Percentiles rank a stretch among this genome's conserved stretches.
phyloP scores from a whole-genome alignment of 768 basidiomycete genomes.

The Rhodosporidiobolus sp. region DNA sequence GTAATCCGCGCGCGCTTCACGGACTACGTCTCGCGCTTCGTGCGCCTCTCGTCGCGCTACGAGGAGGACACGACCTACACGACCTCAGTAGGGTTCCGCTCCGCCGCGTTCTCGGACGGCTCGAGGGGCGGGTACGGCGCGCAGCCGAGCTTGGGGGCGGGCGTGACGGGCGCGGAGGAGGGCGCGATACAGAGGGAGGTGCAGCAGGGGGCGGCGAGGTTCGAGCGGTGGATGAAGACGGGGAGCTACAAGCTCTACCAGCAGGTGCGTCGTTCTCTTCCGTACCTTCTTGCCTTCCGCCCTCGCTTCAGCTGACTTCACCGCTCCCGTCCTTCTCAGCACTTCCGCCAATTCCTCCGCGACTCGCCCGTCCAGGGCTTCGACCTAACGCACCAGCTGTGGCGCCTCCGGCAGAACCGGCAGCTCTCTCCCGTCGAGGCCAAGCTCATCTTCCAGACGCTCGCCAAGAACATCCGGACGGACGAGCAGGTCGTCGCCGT shows the following conservation, averaged over 20 bases:
- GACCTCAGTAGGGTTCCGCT: conserved; percentile 72
- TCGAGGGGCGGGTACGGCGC: not conserved
- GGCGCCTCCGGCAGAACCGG: conserved; percentile 70
- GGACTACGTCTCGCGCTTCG: conserved; percentile 82
- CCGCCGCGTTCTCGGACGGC: conserved; percentile 51
- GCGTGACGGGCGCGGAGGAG: conserved; percentile 75
- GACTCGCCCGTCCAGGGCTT: conserved; percentile 68
- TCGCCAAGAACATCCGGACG: conserved; percentile 67
- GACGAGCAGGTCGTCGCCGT: conserved; percentile 93
- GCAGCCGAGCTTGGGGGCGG: conserved; percentile 62
- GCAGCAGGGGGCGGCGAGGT: conserved; percentile 69
- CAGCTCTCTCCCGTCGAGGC: conserved; percentile 70
- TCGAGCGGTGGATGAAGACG: conserved; percentile 89
- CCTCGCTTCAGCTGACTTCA: not conserved
- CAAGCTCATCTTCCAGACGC: conserved; percentile 66
- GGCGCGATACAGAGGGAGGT: conserved; percentile 63
- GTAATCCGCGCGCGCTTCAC: conserved; percentile 82
- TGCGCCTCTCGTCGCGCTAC: conserved; percentile 81
- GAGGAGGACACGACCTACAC: conserved; percentile 74
- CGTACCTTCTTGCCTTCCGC: not conserved
- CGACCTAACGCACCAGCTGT: conserved; percentile 81
- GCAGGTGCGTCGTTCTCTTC: conserved; percentile 55
- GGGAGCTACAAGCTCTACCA: conserved; percentile 71
- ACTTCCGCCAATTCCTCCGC: conserved; percentile 57
- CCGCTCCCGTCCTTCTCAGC: conserved; percentile 45